These are phyloP conservation scores for Houttuynia cordata DNA, from an alignment of 164 flowering plant species.

Conservation along the genomic window DNA sequence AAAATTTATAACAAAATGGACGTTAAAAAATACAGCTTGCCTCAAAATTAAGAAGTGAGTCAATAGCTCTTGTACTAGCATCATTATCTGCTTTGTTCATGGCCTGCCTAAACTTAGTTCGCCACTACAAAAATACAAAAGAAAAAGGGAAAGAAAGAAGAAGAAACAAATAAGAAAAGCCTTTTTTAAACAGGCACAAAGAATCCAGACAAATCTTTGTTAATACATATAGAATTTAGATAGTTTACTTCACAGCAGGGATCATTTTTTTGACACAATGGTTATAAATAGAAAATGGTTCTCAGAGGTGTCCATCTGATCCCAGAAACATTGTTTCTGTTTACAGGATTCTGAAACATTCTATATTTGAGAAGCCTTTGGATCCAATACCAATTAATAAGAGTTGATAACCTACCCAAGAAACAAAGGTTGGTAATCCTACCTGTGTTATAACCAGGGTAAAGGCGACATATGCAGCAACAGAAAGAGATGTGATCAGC, in stretches of 20 bases:
- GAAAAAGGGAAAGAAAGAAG: neutral
- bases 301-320: too few relatives aligned
- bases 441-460: slow-evolving; percentile 92
- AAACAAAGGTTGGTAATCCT: neutral
- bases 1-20: neutral
- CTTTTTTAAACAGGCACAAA: neutral
- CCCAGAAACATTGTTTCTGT: too few relatives aligned
- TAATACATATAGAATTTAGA: too few relatives aligned
- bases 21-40: slow-evolving; percentile 18
- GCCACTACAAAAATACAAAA: slow-evolving; percentile 48
- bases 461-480: slow-evolving; percentile 75
- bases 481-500: slow-evolving; percentile 90
- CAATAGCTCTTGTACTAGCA: slow-evolving; percentile 91
- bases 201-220: neutral
- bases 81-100: slow-evolving; percentile 99
- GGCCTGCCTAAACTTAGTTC: slow-evolving; percentile 92
- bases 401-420: too few relatives aligned
- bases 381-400: too few relatives aligned
- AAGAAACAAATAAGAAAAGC: neutral
- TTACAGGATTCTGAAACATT: too few relatives aligned
- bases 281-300: too few relatives aligned
- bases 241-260: too few relatives aligned
- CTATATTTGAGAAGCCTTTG: too few relatives aligned
- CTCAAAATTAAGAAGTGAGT: slow-evolving; percentile 96
- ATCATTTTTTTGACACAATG: too few relatives aligned